A percentile compares a stretch with the other conserved stretches of the same genome.
Evolutionary conservation across 257 asterid genomes (phyloP).

Genomic region (Handroanthus guayacan): DNA sequence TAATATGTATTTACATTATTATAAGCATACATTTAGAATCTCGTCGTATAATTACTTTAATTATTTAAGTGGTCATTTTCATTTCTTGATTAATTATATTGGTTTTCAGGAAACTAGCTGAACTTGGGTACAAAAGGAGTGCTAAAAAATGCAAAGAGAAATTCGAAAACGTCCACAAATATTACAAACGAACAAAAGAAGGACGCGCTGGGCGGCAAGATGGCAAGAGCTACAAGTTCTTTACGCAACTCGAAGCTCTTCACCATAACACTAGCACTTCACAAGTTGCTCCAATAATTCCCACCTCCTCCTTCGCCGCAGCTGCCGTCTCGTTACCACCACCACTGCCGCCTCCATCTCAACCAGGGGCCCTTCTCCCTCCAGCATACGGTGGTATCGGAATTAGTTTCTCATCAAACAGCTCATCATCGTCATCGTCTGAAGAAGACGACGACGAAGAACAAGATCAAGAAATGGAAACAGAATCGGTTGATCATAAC

Average conservation of each 20-base stretch:
- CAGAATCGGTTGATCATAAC: constrained; percentile 1
- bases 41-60: not conserved
- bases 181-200: constrained; percentile 50
- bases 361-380: constrained; percentile 3
- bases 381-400: constrained; percentile 17
- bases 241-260: constrained; percentile 49
- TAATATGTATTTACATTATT: not conserved
- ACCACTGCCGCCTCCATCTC: not conserved
- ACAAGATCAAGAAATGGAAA: constrained; percentile 30
- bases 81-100: not conserved
- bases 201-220: constrained; percentile 52
- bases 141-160: constrained; percentile 56
- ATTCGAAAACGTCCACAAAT: constrained; percentile 52
- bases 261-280: constrained; percentile 13
- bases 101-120: constrained; percentile 41
- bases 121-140: constrained; percentile 48
- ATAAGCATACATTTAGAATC: not conserved
- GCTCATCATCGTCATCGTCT: constrained; percentile 29
- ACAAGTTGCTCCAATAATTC: not conserved
- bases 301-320: not conserved
- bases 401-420: constrained; percentile 37
- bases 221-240: constrained; percentile 53
- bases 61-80: too few relatives aligned
- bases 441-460: constrained; percentile 22
- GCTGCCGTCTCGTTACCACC: not conserved